Evolutionary conservation across 2,329 filamentous ascomycete genomes (phyloP), one percentile per base, ranked within the genome.

Genomic region (Hymenoscyphus infarciens): DNA sequence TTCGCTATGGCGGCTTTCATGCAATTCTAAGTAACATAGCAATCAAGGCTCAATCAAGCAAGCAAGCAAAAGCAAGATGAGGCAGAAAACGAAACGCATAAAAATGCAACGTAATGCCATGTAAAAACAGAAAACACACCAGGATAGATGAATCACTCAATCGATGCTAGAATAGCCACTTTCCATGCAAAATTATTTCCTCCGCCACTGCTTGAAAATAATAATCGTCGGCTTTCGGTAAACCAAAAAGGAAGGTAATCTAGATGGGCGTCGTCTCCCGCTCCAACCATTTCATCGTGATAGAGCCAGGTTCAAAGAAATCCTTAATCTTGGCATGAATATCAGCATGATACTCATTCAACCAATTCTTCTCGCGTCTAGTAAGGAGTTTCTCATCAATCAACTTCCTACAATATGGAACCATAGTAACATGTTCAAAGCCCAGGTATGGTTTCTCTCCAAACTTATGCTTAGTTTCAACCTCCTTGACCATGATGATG

Each of bases 381-480:
- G 87, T 92, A 68, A 99, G 78, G 38, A 97, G 79, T 59, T 75
- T 81, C 61, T 83, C 79, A 70, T 98, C 90, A 67, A 97, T 92
- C 67, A 99, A 79, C 65, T 92, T 97, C 65, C 87, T 85, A 78
- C 94, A 97, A 77, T 97, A 92, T 0, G 95, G 95, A 19, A 94
- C 92, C 92, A 99, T 92, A 0, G 95, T 99, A 68, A 98, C 92
- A 76, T 96, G 91, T 79, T 99, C 94, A 70, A 99, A 99, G 3
- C 93, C 92, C 39, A 98, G 81, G 78, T 91, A 99, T 1, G 93
- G 89, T 79, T 96, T 97, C 71, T 97, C 94, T 22, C 93, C 94
- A 73, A 98, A 98, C 39, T 87, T 86, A 76, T 96, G 84, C 65
- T 88, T 87, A 4, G 94, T 97, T 76, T 93, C 82, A n/a, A 90